Evolutionary conservation across 1,284 basidiomycete genomes (phyloP).

Genomic region (Microbotryum silenes-acaulis): DNA sequence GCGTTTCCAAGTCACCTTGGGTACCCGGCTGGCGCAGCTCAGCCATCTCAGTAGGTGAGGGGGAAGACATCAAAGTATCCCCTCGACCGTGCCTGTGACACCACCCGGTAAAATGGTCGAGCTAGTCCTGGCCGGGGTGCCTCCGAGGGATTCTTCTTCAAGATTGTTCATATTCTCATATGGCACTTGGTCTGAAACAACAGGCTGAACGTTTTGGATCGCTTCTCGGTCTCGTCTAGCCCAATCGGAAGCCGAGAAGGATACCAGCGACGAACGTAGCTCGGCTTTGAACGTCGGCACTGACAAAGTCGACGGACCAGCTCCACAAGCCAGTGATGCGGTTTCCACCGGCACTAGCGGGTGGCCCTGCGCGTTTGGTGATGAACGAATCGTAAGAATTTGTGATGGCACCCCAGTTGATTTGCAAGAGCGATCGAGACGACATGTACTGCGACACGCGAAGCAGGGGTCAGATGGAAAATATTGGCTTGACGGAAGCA

Average conservation of each 20-base stretch:
- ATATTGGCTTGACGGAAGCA: neutral
- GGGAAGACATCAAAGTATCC: no score
- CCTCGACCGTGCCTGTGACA: no score
- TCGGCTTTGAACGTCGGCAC: slow-evolving; percentile 32
- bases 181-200: neutral
- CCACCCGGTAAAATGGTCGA: no score
- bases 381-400: slow-evolving; percentile 30
- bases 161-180: no score
- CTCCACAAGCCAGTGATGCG: slow-evolving; percentile 19
- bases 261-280: slow-evolving; percentile 35
- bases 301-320: slow-evolving; percentile 33
- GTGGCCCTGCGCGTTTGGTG: slow-evolving; percentile 19
- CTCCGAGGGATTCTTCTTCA: no score
- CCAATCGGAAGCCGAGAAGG: slow-evolving; percentile 27
- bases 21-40: no score
- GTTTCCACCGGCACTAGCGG: slow-evolving; percentile 19
- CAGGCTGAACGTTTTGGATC: neutral
- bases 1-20: no score
- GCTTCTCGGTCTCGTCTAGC: neutral
- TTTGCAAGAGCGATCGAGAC: slow-evolving; percentile 31
- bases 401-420: slow-evolving; percentile 33
- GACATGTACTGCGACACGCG: slow-evolving; percentile 30
- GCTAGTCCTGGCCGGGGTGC: no score
- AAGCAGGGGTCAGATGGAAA: neutral
- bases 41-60: no score